A percentile compares a stretch with the other conserved stretches of the same genome.
These are phyloP conservation scores for Monilinia fructicola DNA, from an alignment of 2,329 filamentous ascomycete genomes.

Conservation along the genomic window DNA sequence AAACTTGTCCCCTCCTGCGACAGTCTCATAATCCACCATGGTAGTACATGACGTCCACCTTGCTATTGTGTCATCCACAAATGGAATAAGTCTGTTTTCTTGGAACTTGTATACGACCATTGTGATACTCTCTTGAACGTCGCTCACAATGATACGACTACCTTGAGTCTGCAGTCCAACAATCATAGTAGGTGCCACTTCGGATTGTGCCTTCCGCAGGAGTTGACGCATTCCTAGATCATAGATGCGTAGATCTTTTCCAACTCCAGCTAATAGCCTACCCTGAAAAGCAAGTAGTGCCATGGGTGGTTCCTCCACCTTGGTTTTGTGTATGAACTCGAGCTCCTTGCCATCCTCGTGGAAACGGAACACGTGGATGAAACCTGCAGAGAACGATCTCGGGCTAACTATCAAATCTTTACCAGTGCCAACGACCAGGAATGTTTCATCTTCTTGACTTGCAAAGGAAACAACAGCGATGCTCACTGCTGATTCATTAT, in stretches of 20 bases:
- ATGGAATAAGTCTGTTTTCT: slow-evolving; percentile 88
- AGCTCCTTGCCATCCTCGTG: slow-evolving; percentile 82
- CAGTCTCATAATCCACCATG: slow-evolving; percentile 97
- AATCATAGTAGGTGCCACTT: slow-evolving; percentile 79
- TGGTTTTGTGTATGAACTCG: slow-evolving; percentile 95
- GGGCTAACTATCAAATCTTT: slow-evolving; percentile 84
- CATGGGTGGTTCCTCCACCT: slow-evolving; percentile 82
- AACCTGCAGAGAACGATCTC: slow-evolving; percentile 73
- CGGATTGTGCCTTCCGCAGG: slow-evolving; percentile 84
- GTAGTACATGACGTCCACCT: slow-evolving; percentile 88
- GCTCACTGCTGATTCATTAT: slow-evolving; percentile 91
- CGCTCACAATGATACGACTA: slow-evolving; percentile 85
- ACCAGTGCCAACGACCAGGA: slow-evolving; percentile 90
- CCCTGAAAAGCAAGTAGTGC: slow-evolving; percentile 95
- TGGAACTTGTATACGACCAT: slow-evolving; percentile 92
- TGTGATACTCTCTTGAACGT: slow-evolving; percentile 87
- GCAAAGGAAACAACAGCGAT: slow-evolving; percentile 81
- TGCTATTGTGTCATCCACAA: slow-evolving; percentile 84
- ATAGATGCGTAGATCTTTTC: slow-evolving; percentile 79
- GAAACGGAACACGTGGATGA: slow-evolving; percentile 90
- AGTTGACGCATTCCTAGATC: slow-evolving; percentile 92
- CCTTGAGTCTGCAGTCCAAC: slow-evolving; percentile 87
- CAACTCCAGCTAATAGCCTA: slow-evolving; percentile 80
- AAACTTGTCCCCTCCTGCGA: slow-evolving; percentile 94
- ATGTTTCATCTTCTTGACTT: slow-evolving; percentile 83